Evolutionary conservation across 2,329 filamentous ascomycete genomes (phyloP), one percentile per base, ranked within the genome.

Genomic region (Xylaria sp.): DNA sequence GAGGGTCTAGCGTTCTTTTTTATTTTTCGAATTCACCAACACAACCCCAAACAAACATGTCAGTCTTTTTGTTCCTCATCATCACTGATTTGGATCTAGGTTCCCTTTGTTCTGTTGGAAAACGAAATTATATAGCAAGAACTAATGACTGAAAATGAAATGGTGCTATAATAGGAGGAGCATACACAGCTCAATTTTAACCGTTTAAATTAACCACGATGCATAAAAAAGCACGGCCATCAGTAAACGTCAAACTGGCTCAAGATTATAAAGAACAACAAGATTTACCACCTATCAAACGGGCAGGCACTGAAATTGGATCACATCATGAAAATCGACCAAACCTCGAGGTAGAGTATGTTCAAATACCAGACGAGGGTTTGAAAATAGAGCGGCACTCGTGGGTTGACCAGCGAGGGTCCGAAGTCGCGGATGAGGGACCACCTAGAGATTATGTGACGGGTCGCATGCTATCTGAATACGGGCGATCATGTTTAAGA

Each of bases 401-500:
- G 4, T 9, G 6, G 8, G 34, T 1, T 15, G n/a, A 58, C 18
- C 45, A 63, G n/a, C 18, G 8, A 57, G 20, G 8, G 20, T 25
- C 6, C 30, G 12, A 34, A 39, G 13, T 39, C 28, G 36, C 30
- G 9, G 46, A 55, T 18, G 41, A 48, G 6, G 3, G 39, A 1
- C 48, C 12, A 20, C 58, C 39, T 13, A 58, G 70, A 20, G 73
- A 75, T 32, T 0, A 7, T 2, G 32, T 71, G 0, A 76, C 75
- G 0, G 75, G 75, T 6, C 65, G 72, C 2, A 12, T 15, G 2
- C 28, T 77, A 0, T 60, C 66, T 1, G 39, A 73, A 3, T 53
- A 68, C 15, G 69, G 67, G 1, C 65, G 56, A 2, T 50, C 69
- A n/a, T 77, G 75, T 56, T 55, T 76, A 1, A 60, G 72, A 8